These are phyloP conservation scores for Leccinum pellstonianum DNA, from an alignment of 768 basidiomycete genomes.

Conservation along the genomic window DNA sequence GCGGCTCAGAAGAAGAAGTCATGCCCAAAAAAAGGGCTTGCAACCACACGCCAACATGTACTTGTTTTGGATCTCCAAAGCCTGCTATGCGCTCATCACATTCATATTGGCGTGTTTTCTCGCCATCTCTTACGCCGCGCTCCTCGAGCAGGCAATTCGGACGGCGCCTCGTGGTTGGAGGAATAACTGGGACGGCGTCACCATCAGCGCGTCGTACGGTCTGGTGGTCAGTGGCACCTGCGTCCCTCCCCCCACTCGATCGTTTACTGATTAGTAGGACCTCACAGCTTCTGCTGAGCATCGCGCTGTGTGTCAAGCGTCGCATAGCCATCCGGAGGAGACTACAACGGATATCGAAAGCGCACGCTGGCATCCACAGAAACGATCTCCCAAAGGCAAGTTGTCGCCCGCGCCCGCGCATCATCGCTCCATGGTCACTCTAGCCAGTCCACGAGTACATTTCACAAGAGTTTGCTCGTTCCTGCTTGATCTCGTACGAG, in stretches of 20 bases:
- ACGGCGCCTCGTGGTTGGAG: constrained; percentile 57
- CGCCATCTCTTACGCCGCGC: constrained; percentile 60
- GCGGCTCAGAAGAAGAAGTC: constrained; percentile 36
- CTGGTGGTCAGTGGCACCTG: constrained; percentile 53
- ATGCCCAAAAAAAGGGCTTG: constrained; percentile 4
- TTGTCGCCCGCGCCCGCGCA: neutral
- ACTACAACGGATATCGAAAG: constrained; percentile 67
- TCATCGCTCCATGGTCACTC: neutral
- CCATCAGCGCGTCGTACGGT: constrained; percentile 70
- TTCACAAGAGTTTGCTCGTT: constrained; percentile 71
- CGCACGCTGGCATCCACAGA: constrained; percentile 48
- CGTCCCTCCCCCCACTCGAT: neutral
- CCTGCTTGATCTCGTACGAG: constrained; percentile 69
- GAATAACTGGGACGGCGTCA: constrained; percentile 64
- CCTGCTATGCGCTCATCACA: constrained; percentile 53
- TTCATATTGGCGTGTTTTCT: constrained; percentile 51
- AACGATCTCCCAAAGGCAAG: constrained; percentile 61
- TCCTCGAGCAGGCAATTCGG: constrained; percentile 72
- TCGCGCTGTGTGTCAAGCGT: constrained; percentile 66
- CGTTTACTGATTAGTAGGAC: neutral
- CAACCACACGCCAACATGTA: constrained; percentile 13
- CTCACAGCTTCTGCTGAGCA: constrained; percentile 51
- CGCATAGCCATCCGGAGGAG: constrained; percentile 62
- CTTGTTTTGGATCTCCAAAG: constrained; percentile 48
- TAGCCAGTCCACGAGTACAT: constrained; percentile 69